A percentile compares a stretch with the other conserved stretches of the same genome.
Conservation (phyloP, 2,329 filamentous ascomycete species). For the Seiridium unicorne region DNA sequence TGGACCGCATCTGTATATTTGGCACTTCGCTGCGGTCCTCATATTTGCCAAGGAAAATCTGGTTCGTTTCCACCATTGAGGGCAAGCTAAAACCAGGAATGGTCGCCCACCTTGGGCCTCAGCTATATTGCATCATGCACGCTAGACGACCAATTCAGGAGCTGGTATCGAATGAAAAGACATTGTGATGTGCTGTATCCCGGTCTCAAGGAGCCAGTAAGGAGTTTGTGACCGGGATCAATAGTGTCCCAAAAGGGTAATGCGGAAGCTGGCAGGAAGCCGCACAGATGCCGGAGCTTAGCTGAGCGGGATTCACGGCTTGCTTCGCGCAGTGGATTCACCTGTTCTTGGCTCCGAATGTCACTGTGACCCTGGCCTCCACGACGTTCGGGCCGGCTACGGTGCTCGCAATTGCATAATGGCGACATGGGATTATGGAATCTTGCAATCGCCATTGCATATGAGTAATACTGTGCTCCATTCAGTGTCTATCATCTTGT, state of each 20-base stretch:
- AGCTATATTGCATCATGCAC: not conserved
- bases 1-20: not conserved
- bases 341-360: not conserved
- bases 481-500: too few species aligned
- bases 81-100: not conserved
- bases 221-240: not conserved
- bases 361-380: not conserved
- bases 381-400: not conserved
- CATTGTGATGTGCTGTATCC: not conserved
- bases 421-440: too few species aligned
- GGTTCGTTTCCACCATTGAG: constrained; percentile 5
- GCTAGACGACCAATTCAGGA: not conserved
- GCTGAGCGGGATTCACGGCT: too few species aligned
- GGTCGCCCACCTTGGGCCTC: not conserved
- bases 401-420: not conserved
- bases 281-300: too few species aligned
- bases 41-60: not conserved
- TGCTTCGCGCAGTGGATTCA: too few species aligned
- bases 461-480: too few species aligned
- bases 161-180: constrained; percentile 2
- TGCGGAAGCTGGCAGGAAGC: constrained; percentile 1
- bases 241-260: constrained; percentile 1
- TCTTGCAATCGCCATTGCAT: too few species aligned
- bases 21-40: not conserved
- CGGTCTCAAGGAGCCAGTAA: not conserved